These are phyloP conservation scores for Seminavis robusta DNA, from an alignment of 108 stramenopile genomes.

Conservation along the genomic window DNA sequence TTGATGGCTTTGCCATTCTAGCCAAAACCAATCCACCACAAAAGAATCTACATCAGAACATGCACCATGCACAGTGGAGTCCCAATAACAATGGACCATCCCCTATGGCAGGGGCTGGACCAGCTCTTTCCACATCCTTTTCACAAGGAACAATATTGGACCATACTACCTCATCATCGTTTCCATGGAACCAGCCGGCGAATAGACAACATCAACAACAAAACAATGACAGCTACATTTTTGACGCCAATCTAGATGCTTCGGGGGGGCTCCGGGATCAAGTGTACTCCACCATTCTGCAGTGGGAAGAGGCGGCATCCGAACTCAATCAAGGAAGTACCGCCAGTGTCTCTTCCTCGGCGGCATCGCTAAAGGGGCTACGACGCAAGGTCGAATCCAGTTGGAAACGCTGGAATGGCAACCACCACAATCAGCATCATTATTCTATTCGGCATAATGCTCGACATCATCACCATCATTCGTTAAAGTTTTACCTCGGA, in stretches of 20 bases:
- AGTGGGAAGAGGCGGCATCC: not conserved
- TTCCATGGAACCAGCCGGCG: no score
- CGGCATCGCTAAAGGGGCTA: slow-evolving; percentile 16
- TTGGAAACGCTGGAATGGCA: no score
- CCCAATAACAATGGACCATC: not conserved
- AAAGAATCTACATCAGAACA: no score
- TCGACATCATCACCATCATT: not conserved
- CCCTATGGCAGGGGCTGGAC: not conserved
- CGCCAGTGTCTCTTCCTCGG: not conserved
- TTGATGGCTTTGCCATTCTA: no score
- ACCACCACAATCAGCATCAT: not conserved
- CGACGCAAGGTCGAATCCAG: slow-evolving; percentile 29
- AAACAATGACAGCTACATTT: no score
- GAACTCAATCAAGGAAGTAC: not conserved
- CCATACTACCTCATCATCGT: no score
- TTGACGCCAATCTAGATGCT: slow-evolving; percentile 52
- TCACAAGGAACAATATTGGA: slow-evolving; percentile 31
- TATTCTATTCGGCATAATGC: not conserved
- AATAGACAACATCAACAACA: no score
- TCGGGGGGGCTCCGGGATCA: slow-evolving; percentile 20
- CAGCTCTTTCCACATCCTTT: slow-evolving; percentile 14
- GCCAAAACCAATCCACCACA: no score
- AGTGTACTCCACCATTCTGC: not conserved
- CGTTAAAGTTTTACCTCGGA: slow-evolving; percentile 37
- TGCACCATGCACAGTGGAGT: no score